These are phyloP conservation scores for Lolium rigidum DNA, from an alignment of 176 grass and related monocot genomes.

Conservation along the genomic window DNA sequence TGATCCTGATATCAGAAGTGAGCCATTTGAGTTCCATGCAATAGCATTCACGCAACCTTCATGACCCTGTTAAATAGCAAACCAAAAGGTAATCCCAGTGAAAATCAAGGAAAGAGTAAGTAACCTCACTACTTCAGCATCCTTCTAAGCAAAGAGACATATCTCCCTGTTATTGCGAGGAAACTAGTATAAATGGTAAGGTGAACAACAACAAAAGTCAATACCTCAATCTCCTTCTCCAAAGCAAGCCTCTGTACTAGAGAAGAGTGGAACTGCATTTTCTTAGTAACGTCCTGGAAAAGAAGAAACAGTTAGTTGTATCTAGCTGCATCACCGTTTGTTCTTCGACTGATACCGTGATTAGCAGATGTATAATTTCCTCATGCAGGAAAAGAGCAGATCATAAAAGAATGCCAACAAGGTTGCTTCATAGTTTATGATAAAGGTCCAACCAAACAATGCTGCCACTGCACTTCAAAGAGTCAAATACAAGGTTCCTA, in stretches of 20 bases:
- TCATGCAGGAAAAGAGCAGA: conserved; percentile 1
- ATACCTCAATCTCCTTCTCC: conserved; percentile 88
- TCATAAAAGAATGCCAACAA: neutral
- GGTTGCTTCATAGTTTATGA: neutral
- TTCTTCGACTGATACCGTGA: conserved; percentile 1
- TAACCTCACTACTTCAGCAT: neutral
- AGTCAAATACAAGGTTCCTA: neutral
- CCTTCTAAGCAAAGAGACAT: conserved; percentile 18
- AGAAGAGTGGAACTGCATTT: conserved; percentile 87
- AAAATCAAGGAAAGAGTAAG: conserved; percentile 32
- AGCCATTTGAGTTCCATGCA: conserved; percentile 90
- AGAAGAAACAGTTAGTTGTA: conserved; percentile 25
- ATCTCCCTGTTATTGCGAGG: conserved; percentile 4
- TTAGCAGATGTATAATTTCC: neutral
- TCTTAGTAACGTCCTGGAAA: conserved; percentile 65
- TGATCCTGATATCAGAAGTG: conserved; percentile 96
- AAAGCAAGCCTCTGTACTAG: conserved; percentile 80
- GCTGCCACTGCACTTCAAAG: neutral
- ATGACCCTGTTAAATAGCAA: conserved; percentile 67
- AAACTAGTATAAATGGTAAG: neutral
- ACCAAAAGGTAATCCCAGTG: neutral
- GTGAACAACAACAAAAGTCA: conserved; percentile 17
- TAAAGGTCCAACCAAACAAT: conserved; percentile 9
- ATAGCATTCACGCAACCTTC: conserved; percentile 90
- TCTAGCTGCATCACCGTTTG: neutral